Base-by-base conservation (phyloP, 2,329 filamentous ascomycete species). In the Exophiala sp. region DNA sequence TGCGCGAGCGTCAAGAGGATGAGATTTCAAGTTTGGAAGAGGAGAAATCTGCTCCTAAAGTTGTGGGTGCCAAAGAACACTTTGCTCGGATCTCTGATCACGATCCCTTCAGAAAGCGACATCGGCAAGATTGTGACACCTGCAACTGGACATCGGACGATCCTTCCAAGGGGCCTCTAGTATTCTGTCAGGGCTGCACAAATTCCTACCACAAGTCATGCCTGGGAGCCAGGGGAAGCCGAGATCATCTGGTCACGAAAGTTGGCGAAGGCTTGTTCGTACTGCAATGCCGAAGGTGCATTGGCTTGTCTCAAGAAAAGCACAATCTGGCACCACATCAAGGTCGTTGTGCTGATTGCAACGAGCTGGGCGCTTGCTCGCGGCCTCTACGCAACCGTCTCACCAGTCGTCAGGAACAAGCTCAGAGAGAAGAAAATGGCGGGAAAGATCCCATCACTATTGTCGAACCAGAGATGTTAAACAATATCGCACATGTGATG, bases 201-300 rank as follows among this genome's bases (percentile, higher is more conserved):
- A 77, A 86, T 44, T 80, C 88, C 0, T 96, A 90, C 62, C 94
- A 99, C 71, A 89, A 88, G 68, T 74, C 73, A 38, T 99, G 94
- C 66, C 77, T 99, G 24, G 91, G 92, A 1, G 76, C 79, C 45
- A 83, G 94, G 46, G 81, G 80, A 47, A 75, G 69, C 10, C 81
- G 94, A 56, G 90, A 96, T n/a, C 94, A 97, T 68, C 74, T 94
- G 34, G 89, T 89, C 8, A 97, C 91, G 20, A 99, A 97, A 68
- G 72, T 96, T 48, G 85, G 78, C 2, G 76, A 86, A 1, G 83
- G 86, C 2, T 72, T 86, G 35, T 97, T 95, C 63, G 85, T 99
- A 12, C 74, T 99, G 36, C 94, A 99, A 68, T 99, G 94, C 72
- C 86, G 85, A 61, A 87, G 85, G 52, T 99, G 94, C 68, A 80